Evolutionary conservation across 2,329 filamentous ascomycete species (phyloP).

Genomic region (Dactylellina parvicollis): DNA sequence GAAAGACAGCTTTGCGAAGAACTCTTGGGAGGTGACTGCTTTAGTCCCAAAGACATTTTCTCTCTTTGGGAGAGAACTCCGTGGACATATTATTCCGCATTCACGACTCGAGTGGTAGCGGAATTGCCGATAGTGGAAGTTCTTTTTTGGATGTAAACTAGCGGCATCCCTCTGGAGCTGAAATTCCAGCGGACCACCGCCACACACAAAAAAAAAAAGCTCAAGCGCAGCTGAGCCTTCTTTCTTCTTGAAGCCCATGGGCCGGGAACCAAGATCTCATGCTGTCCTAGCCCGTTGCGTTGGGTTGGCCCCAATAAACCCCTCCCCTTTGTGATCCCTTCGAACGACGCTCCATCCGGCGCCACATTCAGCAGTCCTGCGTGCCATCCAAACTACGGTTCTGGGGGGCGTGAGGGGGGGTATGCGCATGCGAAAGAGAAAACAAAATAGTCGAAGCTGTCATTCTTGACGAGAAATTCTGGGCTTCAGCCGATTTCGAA

Average conservation of each 20-base stretch:
- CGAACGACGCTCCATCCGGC: slow-evolving; percentile 3
- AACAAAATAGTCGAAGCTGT: too few relatives aligned
- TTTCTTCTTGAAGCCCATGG: slow-evolving; percentile 4
- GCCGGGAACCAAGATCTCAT: slow-evolving; percentile 22
- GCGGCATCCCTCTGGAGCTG: slow-evolving; percentile 49
- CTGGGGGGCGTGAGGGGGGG: slow-evolving; percentile 6
- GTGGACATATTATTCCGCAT: slow-evolving; percentile 47
- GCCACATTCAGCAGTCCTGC: not conserved
- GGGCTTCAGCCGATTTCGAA: slow-evolving; percentile 27
- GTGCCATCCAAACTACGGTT: slow-evolving; percentile 9
- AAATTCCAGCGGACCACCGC: slow-evolving; percentile 52
- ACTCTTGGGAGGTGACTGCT: too few relatives aligned
- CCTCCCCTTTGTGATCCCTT: slow-evolving; percentile 10
- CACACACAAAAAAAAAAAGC: slow-evolving; percentile 30
- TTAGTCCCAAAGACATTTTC: too few relatives aligned
- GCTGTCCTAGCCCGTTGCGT: slow-evolving; percentile 45
- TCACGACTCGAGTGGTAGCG: slow-evolving; percentile 36
- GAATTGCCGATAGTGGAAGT: slow-evolving; percentile 46
- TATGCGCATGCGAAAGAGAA: too few relatives aligned
- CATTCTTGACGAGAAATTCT: slow-evolving; percentile 51
- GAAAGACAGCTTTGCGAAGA: not conserved
- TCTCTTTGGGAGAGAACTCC: slow-evolving; percentile 20
- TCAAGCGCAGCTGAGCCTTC: too few relatives aligned
- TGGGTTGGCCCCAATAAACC: slow-evolving; percentile 7
- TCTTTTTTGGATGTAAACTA: slow-evolving; percentile 23